A percentile compares a stretch with the other conserved stretches of the same genome.
Conservation (phyloP, 768 basidiomycete genomes). For the Termitomyces sp. region DNA sequence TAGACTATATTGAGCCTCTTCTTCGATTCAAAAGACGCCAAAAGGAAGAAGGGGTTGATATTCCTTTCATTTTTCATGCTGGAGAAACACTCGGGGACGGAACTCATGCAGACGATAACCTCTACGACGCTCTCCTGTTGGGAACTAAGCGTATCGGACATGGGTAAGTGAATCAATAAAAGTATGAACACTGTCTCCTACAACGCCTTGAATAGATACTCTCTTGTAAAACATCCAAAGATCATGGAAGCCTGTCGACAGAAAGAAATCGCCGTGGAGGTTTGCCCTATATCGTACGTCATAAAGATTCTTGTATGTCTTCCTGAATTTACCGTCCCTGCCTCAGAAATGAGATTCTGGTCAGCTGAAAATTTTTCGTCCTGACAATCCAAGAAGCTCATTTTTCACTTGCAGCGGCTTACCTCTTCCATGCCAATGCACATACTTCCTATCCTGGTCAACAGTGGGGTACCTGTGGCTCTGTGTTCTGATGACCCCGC, state of each 20-base stretch:
- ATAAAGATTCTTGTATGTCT: not conserved
- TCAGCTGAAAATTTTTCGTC: slow-evolving; percentile 15
- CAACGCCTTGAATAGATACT: slow-evolving; percentile 41
- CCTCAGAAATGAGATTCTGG: slow-evolving; percentile 67
- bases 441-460: slow-evolving; percentile 65
- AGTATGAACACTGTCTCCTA: no score
- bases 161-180: slow-evolving; percentile 37
- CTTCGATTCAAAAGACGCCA: slow-evolving; percentile 52
- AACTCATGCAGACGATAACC: slow-evolving; percentile 58
- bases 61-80: slow-evolving; percentile 77
- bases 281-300: slow-evolving; percentile 78
- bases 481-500: slow-evolving; percentile 74
- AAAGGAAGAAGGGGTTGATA: slow-evolving; percentile 50
- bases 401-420: slow-evolving; percentile 40
- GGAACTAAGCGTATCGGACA: slow-evolving; percentile 81
- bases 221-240: slow-evolving; percentile 71
- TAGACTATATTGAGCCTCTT: slow-evolving; percentile 56
- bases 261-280: slow-evolving; percentile 59
- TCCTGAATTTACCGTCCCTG: not conserved
- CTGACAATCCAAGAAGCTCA: not conserved
- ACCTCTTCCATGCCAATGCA: slow-evolving; percentile 80
- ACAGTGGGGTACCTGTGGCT: slow-evolving; percentile 66
- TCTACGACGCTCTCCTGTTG: slow-evolving; percentile 75
- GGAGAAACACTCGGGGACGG: slow-evolving; percentile 82
- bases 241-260: slow-evolving; percentile 64